Evolutionary conservation across 2,329 filamentous ascomycete genomes (phyloP).

Genomic region (Verticillium isaacii): DNA sequence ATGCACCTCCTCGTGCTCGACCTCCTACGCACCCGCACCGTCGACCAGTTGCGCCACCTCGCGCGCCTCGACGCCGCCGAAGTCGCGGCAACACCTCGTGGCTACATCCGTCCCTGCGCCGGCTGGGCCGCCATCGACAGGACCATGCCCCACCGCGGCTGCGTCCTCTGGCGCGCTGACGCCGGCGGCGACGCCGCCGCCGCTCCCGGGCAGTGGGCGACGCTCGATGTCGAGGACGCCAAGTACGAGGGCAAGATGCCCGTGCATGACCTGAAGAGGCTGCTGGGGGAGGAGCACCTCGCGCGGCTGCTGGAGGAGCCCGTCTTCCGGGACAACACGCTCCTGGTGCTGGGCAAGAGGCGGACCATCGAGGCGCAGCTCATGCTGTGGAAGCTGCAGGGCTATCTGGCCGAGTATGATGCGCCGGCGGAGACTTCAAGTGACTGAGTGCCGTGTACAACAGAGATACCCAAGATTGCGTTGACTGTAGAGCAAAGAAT

Average conservation of each 20-base stretch:
- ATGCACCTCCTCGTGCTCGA: conserved; percentile 51
- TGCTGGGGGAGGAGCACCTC: conserved; percentile 46
- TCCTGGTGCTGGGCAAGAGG: conserved; percentile 34
- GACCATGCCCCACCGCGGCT: conserved; percentile 33
- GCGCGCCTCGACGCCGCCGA: conserved; percentile 20
- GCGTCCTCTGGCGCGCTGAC: conserved; percentile 34
- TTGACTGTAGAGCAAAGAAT: neutral
- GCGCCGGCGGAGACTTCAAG: neutral
- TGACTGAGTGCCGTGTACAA: neutral
- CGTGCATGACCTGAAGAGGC: conserved; percentile 46
- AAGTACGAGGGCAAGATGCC: conserved; percentile 32
- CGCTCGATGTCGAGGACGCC: conserved; percentile 30
- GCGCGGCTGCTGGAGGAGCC: conserved; percentile 23
- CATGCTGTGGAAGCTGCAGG: conserved; percentile 55
- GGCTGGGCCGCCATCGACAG: conserved; percentile 38
- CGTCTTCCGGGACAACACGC: conserved; percentile 15
- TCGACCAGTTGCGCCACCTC: conserved; percentile 39
- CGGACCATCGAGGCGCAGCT: conserved; percentile 39
- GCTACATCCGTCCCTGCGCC: conserved; percentile 35
- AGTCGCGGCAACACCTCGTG: neutral
- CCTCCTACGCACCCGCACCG: conserved; percentile 41
- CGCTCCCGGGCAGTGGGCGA: conserved; percentile 2
- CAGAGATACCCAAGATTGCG: neutral
- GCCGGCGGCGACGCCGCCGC: neutral
- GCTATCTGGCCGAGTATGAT: conserved; percentile 33